Evolutionary conservation across 257 asterid genomes (phyloP), one percentile per base, ranked within the genome.

Genomic region (Leonotis leonurus): DNA sequence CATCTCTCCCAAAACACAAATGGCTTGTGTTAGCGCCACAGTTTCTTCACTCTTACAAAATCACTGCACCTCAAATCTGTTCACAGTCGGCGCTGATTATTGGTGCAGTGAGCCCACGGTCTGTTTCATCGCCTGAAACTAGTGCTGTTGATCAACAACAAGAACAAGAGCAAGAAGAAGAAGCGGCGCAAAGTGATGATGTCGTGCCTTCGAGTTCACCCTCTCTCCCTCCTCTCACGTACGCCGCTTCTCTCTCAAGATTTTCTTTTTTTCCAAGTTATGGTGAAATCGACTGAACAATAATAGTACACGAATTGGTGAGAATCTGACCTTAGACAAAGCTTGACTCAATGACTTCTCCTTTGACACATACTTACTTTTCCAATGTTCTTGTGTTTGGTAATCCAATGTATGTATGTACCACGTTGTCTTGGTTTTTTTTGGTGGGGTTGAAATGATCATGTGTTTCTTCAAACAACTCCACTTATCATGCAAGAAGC

Each of bases 101-200:
- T 29, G 40, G 9, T 32, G 50, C 36, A 26, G n/a, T 59, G 60
- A 24, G 10, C 21, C 58, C 55, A 7, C 73, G 48, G 30, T 71
- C 76, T 59, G 76, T 81, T 65, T 77, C 96, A 3, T 58, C 85
- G 21, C 77, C 94, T 21, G 79, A 85, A 44, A 68, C 80, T 57
- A 71, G 83, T 16, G 71, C 64, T 14, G 68, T 73, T 35, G 74
- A 56, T 29, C 83, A 77, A n/a, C n/a, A n/a, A n/a, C n/a, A 33
- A 37, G 70, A 52, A 26, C 26, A 52, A 25, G 24, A 25, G 17
- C 73, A 65, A 8, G 73, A 39, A 25, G 75, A 71, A 56, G 78
- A 64, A 49, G 43, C 57, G 75, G 66, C 36, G 27, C 62, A 35
- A 56, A 56, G 13, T 57, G 75, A 53, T 12, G 71, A 46, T 17